These are phyloP conservation scores for Patellifolia procumbens DNA, from an alignment of 179 eudicot genomes.

Conservation along the genomic window DNA sequence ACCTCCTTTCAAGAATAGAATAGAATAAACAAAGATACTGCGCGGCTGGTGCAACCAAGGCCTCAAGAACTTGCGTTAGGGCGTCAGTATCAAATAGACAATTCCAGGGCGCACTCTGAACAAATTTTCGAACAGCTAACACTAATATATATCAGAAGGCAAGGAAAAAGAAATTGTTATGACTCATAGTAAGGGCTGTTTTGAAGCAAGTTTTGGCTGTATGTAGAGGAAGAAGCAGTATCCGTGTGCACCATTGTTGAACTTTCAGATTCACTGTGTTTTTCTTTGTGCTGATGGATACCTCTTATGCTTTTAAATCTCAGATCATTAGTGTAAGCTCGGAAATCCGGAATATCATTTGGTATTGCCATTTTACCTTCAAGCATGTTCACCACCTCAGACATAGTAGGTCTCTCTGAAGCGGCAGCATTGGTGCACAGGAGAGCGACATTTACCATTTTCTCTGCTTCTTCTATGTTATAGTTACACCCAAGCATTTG, in stretches of 20 bases:
- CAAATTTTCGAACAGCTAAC: not conserved
- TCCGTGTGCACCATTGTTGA: conserved; percentile 23
- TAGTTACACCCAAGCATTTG: conserved; percentile 35
- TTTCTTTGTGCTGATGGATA: conserved; percentile 5
- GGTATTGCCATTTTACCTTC: conserved; percentile 32
- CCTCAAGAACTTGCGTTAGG: conserved; percentile 3
- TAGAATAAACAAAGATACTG: no score
- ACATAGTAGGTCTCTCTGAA: conserved; percentile 34
- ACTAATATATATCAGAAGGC: not conserved
- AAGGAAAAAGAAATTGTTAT: not conserved
- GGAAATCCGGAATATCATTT: conserved; percentile 23
- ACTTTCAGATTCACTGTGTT: conserved; percentile 18
- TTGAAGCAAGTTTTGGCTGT: conserved; percentile 6
- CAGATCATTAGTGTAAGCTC: conserved; percentile 26
- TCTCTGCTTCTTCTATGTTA: conserved; percentile 41
- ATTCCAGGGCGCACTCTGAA: not conserved
- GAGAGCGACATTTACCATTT: conserved; percentile 33
- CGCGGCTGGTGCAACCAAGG: not conserved
- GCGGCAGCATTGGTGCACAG: conserved; percentile 34
- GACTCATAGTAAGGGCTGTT: not conserved
- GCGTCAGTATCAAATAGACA: not conserved
- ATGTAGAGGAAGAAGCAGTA: conserved; percentile 17
- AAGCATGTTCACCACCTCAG: conserved; percentile 40
- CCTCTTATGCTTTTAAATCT: conserved; percentile 33
- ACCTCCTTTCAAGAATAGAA: not conserved